Evolutionary conservation across 495 filamentous ascomycete genomes (phyloP).

Genomic region (Penicillium turbatum): DNA sequence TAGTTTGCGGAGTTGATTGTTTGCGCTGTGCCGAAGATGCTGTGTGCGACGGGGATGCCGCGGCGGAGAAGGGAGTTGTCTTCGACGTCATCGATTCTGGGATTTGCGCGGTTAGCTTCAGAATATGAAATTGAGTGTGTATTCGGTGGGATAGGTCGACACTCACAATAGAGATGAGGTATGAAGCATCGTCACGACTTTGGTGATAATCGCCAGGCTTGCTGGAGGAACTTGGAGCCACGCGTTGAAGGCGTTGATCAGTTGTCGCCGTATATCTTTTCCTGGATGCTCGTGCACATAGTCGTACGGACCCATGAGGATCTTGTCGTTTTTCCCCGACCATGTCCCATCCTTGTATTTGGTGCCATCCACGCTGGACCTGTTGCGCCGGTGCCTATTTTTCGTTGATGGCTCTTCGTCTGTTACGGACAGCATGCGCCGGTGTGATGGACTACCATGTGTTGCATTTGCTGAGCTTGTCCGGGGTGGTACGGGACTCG

Average conservation of each 20-base stretch:
- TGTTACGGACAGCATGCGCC: slow-evolving; percentile 44
- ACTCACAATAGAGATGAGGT: slow-evolving; percentile 78
- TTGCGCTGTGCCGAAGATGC: slow-evolving; percentile 91
- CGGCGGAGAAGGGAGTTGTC: slow-evolving; percentile 79
- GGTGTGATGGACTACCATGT: slow-evolving; percentile 31
- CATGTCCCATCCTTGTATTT: slow-evolving; percentile 55
- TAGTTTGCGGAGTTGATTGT: slow-evolving; percentile 98
- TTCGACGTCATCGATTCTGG: slow-evolving; percentile 83
- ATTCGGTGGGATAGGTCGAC: not conserved
- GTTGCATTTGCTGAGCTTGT: slow-evolving; percentile 60
- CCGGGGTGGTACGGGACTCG: slow-evolving; percentile 67
- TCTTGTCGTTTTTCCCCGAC: slow-evolving; percentile 68
- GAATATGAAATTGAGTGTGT: not conserved
- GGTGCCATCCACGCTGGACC: slow-evolving; percentile 46
- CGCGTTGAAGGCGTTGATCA: slow-evolving; percentile 85
- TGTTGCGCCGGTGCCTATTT: slow-evolving; percentile 35
- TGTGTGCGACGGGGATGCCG: slow-evolving; percentile 87
- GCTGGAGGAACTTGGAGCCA: slow-evolving; percentile 81
- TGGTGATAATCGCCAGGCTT: slow-evolving; percentile 76
- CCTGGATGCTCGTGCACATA: slow-evolving; percentile 83
- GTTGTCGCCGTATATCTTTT: slow-evolving; percentile 81
- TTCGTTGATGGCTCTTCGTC: slow-evolving; percentile 41
- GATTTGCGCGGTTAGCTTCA: not conserved
- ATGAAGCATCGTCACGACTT: slow-evolving; percentile 89
- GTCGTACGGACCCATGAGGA: slow-evolving; percentile 80